phyloP scores from a whole-genome alignment of 345 rosid genomes.

The Cardamine chenopodiifolia region DNA sequence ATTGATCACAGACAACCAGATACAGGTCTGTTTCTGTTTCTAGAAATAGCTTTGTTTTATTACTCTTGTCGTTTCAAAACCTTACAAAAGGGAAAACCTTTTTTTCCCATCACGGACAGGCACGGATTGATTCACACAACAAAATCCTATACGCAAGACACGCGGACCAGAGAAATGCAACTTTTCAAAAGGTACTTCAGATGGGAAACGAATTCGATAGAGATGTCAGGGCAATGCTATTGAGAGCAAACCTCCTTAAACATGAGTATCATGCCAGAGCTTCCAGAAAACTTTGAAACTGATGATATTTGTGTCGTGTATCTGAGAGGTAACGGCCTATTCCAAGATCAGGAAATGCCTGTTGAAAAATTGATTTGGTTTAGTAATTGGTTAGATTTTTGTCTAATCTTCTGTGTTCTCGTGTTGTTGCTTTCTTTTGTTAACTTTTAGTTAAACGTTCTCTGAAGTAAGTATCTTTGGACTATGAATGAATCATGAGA shows the following conservation, averaged over 20 bases:
- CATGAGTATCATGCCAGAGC: constrained; percentile 68
- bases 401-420: constrained; percentile 6
- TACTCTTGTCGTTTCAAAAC: neutral
- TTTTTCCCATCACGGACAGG: constrained; percentile 51
- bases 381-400: constrained; percentile 10
- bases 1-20: constrained; percentile 91
- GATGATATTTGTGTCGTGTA: neutral
- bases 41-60: neutral
- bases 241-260: constrained; percentile 85
- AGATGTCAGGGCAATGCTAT: constrained; percentile 86
- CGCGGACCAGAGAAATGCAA: constrained; percentile 95
- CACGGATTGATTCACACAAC: constrained; percentile 98
- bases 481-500: constrained; percentile 17
- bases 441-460: constrained; percentile 16
- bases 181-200: constrained; percentile 92
- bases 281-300: constrained; percentile 63
- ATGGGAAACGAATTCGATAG: constrained; percentile 89
- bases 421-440: constrained; percentile 4
- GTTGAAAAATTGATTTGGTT: constrained; percentile 14
- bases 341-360: constrained; percentile 5
- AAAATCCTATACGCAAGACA: constrained; percentile 93
- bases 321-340: constrained; percentile 22
- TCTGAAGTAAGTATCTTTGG: constrained; percentile 25
- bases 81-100: neutral
- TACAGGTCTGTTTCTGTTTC: constrained; percentile 60